Percentiles rank a stretch among this genome's conserved stretches.
Conservation (phyloP, 164 flowering plant genomes). For the Umbilicus rupestris region DNA sequence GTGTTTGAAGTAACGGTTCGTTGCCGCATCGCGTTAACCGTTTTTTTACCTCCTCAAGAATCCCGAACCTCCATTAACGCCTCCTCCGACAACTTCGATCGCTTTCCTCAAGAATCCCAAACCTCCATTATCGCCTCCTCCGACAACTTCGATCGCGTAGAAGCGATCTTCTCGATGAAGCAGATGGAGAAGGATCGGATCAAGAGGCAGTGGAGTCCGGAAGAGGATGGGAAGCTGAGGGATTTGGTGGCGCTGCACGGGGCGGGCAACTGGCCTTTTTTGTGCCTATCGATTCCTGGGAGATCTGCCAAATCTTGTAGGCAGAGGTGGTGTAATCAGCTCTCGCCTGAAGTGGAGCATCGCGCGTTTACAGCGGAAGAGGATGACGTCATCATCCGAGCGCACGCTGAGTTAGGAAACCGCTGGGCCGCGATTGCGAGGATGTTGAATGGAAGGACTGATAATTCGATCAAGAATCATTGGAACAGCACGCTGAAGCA, state of each 20-base stretch:
- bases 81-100: too few species aligned
- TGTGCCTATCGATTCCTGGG: conserved; percentile 36
- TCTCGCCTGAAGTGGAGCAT: conserved; percentile 40
- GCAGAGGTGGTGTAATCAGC: conserved; percentile 56
- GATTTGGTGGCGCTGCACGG: conserved; percentile 28
- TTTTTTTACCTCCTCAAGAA: not conserved
- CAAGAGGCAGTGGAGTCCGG: conserved; percentile 51
- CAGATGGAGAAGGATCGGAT: conserved; percentile 18
- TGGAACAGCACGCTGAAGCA: conserved; percentile 47
- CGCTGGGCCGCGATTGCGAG: conserved; percentile 47
- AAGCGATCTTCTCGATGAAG: not conserved
- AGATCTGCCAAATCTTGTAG: conserved; percentile 52
- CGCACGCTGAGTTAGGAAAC: conserved; percentile 34
- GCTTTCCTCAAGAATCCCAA: not conserved
- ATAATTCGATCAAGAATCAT: conserved; percentile 51
- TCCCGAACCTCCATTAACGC: too few species aligned
- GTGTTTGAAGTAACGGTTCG: not conserved
- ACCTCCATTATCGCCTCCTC: not conserved
- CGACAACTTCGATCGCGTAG: not conserved
- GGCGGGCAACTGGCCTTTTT: conserved; percentile 44
- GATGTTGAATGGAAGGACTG: conserved; percentile 37
- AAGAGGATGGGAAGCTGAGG: conserved; percentile 32
- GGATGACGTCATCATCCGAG: conserved; percentile 30
- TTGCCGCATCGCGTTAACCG: not conserved
- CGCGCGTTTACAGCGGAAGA: conserved; percentile 39